Conservation (phyloP, 2,329 filamentous ascomycete species). For the Aspergillus pseudonomiae region DNA sequence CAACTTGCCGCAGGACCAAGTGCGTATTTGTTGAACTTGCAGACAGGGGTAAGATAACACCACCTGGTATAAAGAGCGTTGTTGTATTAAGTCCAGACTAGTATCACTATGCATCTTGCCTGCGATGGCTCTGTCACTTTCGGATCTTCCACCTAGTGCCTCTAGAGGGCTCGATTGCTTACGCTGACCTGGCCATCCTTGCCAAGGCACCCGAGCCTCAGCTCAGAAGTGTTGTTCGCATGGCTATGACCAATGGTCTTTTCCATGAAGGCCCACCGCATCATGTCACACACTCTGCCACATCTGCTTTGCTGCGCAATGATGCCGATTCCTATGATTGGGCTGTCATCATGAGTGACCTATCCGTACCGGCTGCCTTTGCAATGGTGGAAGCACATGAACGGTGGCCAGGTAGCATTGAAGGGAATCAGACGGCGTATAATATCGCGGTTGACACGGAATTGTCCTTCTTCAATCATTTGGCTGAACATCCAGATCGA, state of each 20-base stretch:
- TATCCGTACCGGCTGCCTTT: constrained; percentile 21
- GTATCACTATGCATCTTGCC: constrained; percentile 28
- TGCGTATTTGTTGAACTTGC: constrained; percentile 19
- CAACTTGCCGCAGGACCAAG: constrained; percentile 18
- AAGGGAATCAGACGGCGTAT: constrained; percentile 27
- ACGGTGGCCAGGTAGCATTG: constrained; percentile 21
- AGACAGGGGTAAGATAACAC: not conserved
- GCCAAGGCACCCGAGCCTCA: constrained; percentile 27
- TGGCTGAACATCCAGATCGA: constrained; percentile 30
- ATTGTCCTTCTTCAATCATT: constrained; percentile 38
- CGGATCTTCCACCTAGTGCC: constrained; percentile 34
- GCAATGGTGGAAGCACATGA: constrained; percentile 29
- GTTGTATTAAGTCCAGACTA: not conserved
- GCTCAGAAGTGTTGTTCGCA: constrained; percentile 49
- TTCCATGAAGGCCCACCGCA: constrained; percentile 58
- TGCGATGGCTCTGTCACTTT: constrained; percentile 35
- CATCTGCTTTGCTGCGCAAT: constrained; percentile 52
- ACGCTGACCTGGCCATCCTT: constrained; percentile 27
- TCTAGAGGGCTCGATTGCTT: constrained; percentile 24
- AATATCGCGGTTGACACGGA: constrained; percentile 33
- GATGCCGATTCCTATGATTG: constrained; percentile 46
- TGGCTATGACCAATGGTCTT: constrained; percentile 61
- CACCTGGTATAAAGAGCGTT: not conserved
- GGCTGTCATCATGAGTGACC: constrained; percentile 54
- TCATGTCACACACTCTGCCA: constrained; percentile 58